Conservation (phyloP, 2,329 filamentous ascomycete species). For the Emericellopsis atlantica region DNA sequence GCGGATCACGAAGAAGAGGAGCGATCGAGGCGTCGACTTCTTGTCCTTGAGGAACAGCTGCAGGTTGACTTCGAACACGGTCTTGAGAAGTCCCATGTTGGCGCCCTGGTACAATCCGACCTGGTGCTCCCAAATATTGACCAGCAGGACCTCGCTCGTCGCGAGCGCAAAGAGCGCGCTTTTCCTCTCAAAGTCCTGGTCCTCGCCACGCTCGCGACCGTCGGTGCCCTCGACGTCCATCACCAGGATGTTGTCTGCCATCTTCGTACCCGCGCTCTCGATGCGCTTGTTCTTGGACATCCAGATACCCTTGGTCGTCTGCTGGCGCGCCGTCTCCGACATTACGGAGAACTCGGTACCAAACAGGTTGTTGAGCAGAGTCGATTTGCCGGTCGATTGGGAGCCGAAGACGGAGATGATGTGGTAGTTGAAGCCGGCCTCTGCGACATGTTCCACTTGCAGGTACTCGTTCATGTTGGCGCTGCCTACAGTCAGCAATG, state of each 20-base stretch:
- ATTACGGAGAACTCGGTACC: constrained; percentile 95
- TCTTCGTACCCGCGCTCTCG: constrained; percentile 38
- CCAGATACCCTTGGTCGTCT: constrained; percentile 99
- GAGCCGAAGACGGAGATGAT: constrained; percentile 98
- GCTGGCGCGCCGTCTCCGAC: constrained; percentile 84
- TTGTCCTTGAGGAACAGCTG: constrained; percentile 94
- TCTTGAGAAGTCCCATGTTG: constrained; percentile 98
- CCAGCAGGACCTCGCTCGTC: constrained; percentile 93
- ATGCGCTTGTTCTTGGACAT: constrained; percentile 89
- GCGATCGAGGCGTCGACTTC: constrained; percentile 78
- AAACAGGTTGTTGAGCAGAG: constrained; percentile 89
- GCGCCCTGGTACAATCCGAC: constrained; percentile 96
- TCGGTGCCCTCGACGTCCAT: constrained; percentile 99
- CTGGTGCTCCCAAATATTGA: constrained; percentile 99
- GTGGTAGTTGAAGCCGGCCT: constrained; percentile 96
- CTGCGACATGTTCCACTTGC: constrained; percentile 63
- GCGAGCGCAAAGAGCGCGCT: constrained; percentile 93
- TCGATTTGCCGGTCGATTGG: constrained; percentile 97
- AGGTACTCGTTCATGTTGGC: constrained; percentile 72
- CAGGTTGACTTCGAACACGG: constrained; percentile 96
- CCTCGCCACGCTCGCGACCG: constrained; percentile 88
- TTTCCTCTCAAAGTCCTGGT: constrained; percentile 98
- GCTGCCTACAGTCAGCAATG: constrained; percentile 28
- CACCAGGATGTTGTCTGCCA: constrained; percentile 96
- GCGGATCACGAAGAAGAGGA: constrained; percentile 97